phyloP scores from a whole-genome alignment of 208 protist genomes.

The Trichomonas tenax region DNA sequence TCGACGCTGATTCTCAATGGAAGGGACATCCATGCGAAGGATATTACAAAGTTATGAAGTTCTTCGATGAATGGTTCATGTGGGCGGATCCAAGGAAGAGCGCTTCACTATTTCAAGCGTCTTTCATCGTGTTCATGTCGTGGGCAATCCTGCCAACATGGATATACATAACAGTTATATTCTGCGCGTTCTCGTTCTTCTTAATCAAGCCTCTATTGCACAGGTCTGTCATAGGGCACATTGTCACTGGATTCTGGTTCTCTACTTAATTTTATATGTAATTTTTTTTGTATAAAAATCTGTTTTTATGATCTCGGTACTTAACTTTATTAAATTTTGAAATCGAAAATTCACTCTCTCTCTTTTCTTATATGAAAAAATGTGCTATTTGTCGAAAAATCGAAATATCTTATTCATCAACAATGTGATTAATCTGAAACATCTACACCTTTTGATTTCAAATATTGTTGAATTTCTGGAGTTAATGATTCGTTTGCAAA shows the following conservation, averaged over 20 bases:
- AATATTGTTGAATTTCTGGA: too few relatives aligned
- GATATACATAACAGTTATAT: neutral
- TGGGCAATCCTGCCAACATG: neutral
- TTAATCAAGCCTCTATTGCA: neutral
- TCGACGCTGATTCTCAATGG: neutral
- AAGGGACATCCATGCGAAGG: neutral
- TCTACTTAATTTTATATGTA: neutral
- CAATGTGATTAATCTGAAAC: too few relatives aligned
- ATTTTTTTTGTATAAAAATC: neutral
- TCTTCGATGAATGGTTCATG: neutral
- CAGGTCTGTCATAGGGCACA: neutral
- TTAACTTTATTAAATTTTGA: too few relatives aligned
- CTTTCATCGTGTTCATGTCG: neutral
- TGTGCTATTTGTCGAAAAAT: too few relatives aligned
- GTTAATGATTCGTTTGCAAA: too few relatives aligned
- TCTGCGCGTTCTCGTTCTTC: neutral
- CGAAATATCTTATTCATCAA: too few relatives aligned
- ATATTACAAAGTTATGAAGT: neutral
- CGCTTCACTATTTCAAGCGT: neutral
- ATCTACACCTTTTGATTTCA: too few relatives aligned
- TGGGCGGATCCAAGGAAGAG: neutral
- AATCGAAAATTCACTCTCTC: too few relatives aligned
- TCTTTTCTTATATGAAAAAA: too few relatives aligned
- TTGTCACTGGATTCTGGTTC: conserved; percentile 13
- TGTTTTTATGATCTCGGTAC: too few relatives aligned